Evolutionary conservation across 768 basidiomycete genomes (phyloP).

Genomic region (Tulasnella sp.): DNA sequence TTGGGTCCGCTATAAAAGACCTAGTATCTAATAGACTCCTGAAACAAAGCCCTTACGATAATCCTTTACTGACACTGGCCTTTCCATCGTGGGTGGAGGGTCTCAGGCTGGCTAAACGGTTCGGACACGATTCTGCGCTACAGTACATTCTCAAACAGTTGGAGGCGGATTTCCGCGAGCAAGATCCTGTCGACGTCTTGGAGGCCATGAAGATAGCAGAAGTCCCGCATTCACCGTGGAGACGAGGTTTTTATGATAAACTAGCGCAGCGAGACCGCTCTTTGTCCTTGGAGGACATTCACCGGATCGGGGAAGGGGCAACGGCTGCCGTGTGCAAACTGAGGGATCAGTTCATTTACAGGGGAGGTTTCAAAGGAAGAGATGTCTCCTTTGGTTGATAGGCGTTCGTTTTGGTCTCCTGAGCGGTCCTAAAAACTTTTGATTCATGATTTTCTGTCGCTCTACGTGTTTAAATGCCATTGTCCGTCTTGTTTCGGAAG

Average conservation of each 20-base stretch:
- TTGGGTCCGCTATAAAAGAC: not conserved
- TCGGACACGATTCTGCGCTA: not conserved
- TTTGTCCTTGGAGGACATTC: not conserved
- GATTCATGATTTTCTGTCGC: too few relatives aligned
- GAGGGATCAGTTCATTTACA: not conserved
- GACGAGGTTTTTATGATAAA: not conserved
- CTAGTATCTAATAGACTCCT: not conserved
- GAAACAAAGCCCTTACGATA: not conserved
- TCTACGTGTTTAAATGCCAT: too few relatives aligned
- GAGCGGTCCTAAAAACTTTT: too few relatives aligned
- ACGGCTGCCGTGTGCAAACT: not conserved
- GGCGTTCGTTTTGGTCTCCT: too few relatives aligned
- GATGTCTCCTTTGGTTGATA: too few relatives aligned
- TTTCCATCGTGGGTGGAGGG: not conserved
- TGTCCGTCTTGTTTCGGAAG: too few relatives aligned
- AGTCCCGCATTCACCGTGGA: not conserved
- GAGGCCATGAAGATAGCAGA: not conserved
- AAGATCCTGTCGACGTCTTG: not conserved
- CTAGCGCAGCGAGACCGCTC: not conserved
- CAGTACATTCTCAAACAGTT: not conserved
- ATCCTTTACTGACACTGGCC: not conserved
- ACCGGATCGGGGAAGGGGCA: not conserved
- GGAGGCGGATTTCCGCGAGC: not conserved
- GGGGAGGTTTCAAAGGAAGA: too few relatives aligned
- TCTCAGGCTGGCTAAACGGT: not conserved